Base-by-base conservation (phyloP, 495 filamentous ascomycete genomes). In the Glonium stellatum region DNA sequence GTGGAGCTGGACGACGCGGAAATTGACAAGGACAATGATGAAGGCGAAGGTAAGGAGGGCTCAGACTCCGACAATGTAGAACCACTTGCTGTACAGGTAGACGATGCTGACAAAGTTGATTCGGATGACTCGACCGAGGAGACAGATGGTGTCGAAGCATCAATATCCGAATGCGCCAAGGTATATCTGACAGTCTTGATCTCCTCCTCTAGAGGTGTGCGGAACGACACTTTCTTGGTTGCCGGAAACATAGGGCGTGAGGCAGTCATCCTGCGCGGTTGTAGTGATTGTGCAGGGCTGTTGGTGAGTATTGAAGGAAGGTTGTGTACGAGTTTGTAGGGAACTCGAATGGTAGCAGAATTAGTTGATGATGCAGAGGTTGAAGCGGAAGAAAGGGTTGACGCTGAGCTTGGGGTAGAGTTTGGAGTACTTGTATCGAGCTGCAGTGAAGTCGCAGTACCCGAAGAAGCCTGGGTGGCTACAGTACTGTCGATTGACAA, bases 191-290 rank as follows among this genome's bases (percentile, higher is more conserved):
- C 72, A 0, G 73, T 84, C 54, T 69, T 70, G 61, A 84, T 81
- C 51, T 82, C 80, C 60, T 83, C 82, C 46, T 80, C 79, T 9
- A 84, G 67, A 23, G 76, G 76, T 13, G 69, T 68, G 0, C 79
- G 76, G 65, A 80, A 84, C 55, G 71, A 74, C 36, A 84, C 82
- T 65, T 75, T 74, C 70, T 84, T 84, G 68, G 77, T 75, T n/a
- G 78, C 69, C 18, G 82, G 80, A 64, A 83, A 83, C 58, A 82
- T 75, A 10, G 80, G 75, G 27, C 80, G 75, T 34, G 63, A 70
- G 37, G 76, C 67, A 23, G 78, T 72, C 62, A 65, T 65, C 57
- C 60, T 68, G 1, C 61, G 61, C 25, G 73, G 70, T 31, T 70
- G 71, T 36, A 72, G 69, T 13, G 65, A 62, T 23, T 73, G 60